These are phyloP conservation scores for Infundibulicybe gibba DNA, from an alignment of 768 basidiomycete species.

Conservation along the genomic window DNA sequence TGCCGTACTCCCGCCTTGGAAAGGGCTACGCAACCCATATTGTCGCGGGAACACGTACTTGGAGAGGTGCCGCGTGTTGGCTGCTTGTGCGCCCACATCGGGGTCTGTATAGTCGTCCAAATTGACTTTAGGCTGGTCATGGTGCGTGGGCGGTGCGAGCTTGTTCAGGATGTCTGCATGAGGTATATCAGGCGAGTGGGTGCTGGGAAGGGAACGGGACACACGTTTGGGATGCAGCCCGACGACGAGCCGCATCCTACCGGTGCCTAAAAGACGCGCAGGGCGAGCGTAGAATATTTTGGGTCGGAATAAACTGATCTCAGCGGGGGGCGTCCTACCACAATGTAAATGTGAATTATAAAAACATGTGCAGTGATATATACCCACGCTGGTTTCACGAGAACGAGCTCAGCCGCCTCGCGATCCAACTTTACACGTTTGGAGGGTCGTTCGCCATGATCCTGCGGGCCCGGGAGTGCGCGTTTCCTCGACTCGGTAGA, in stretches of 20 bases:
- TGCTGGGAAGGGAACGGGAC: neutral
- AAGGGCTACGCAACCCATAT: conserved; percentile 63
- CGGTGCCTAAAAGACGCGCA: too few relatives aligned
- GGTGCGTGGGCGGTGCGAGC: conserved; percentile 39
- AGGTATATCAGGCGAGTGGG: neutral
- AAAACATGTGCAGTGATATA: neutral
- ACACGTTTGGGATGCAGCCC: conserved; percentile 65
- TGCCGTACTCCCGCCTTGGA: conserved; percentile 19
- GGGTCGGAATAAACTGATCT: conserved; percentile 48
- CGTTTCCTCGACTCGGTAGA: conserved; percentile 28
- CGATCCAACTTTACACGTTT: conserved; percentile 26
- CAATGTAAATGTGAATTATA: neutral
- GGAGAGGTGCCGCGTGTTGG: conserved; percentile 57
- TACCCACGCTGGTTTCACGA: too few relatives aligned
- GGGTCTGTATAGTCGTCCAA: conserved; percentile 34
- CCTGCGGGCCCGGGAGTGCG: conserved; percentile 7
- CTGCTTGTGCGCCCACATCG: conserved; percentile 42
- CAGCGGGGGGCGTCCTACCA: conserved; percentile 40
- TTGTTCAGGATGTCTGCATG: conserved; percentile 62
- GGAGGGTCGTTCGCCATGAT: conserved; percentile 10
- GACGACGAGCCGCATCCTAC: conserved; percentile 23
- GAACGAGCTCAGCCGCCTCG: conserved; percentile 7
- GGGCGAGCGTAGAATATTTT: conserved; percentile 71
- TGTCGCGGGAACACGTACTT: conserved; percentile 88
- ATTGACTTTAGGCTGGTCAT: conserved; percentile 20